Percentiles rank a stretch among this genome's conserved stretches.
These are phyloP conservation scores for Candida incommunis DNA, from an alignment of 805 yeast genomes.

Conservation along the genomic window DNA sequence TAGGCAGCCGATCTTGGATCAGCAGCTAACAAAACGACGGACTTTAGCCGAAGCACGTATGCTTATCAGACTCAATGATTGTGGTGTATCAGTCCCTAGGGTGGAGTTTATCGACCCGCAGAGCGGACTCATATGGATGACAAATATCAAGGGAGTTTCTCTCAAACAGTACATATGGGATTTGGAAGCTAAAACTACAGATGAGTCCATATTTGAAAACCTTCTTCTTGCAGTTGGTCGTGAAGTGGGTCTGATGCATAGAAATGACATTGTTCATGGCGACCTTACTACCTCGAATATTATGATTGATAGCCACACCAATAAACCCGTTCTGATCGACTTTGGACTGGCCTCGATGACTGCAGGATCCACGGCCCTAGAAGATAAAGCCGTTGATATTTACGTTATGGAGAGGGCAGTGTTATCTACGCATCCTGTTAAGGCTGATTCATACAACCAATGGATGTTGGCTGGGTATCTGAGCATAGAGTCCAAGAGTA, in stretches of 20 bases:
- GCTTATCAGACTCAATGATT: conserved; percentile 36
- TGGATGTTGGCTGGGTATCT: conserved; percentile 65
- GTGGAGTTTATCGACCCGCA: conserved; percentile 62
- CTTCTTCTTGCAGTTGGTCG: conserved; percentile 37
- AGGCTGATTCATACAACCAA: conserved; percentile 44
- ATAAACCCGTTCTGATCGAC: conserved; percentile 64
- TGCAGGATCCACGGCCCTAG: conserved; percentile 35
- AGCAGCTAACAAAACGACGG: conserved; percentile 58
- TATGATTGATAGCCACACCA: conserved; percentile 21
- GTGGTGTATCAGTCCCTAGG: conserved; percentile 54
- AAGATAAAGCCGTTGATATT: conserved; percentile 94
- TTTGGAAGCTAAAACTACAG: conserved; percentile 6
- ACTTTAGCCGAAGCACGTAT: conserved; percentile 78
- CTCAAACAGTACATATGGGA: conserved; percentile 25
- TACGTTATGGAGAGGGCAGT: conserved; percentile 90
- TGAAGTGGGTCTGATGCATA: conserved; percentile 57
- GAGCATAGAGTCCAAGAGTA: conserved; percentile 7
- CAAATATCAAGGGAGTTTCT: conserved; percentile 41
- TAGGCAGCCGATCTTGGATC: conserved; percentile 74
- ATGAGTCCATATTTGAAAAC: conserved; percentile 6
- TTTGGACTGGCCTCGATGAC: conserved; percentile 81
- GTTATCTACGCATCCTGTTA: conserved; percentile 74
- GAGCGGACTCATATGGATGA: conserved; percentile 85
- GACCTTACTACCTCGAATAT: conserved; percentile 88
- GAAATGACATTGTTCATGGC: conserved; percentile 76